Base-by-base conservation (phyloP, 2,329 filamentous ascomycete species). In the Botryotinia globosa region DNA sequence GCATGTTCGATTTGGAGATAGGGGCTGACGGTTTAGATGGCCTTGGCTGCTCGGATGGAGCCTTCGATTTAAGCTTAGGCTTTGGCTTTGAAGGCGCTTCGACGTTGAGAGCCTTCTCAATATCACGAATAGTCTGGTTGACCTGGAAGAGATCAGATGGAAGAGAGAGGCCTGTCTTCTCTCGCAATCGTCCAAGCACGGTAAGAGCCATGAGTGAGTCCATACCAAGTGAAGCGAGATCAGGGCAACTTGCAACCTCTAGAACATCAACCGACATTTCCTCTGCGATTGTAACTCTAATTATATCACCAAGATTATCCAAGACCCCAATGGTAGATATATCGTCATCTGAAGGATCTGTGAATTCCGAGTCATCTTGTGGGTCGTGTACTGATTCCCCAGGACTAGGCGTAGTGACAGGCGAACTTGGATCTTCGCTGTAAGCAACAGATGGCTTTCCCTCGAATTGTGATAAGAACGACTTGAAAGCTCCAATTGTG, bases 211-310 rank as follows among this genome's bases (percentile, higher is more conserved):
- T 87, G 34, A 89, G 82, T 2, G 87, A 89, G 78, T 89, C 87
- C 82, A 89, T 87, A 4, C 87, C 87, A 20, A 89, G 81, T 3
- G 86, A 85, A n/a, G 85, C 84, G 71, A 89, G 82, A 75, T 88
- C 85, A 0, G 85, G 84, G 0, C 85, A 85, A 34, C 85, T 85
- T 4, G 86, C 80, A 44, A 89, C 84, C 77, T 92, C 90, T 44
- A 89, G 87, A 18, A 91, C 83, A 37, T 90, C 87, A n/a, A 92
- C 88, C 73, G 89, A 89, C 86, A 92, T 92, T 81, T 93, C 91
- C 54, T 86, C 84, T n/a, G 90, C 88, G 74, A 93, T 89, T 72
- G 90, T 91, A 71, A 87, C 86, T 80, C 91, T 89, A 64, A 92
- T 85, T 77, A 86, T 80, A 79, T 84, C 78, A 82, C 85, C 82